Evolutionary conservation across 2,329 filamentous ascomycete genomes (phyloP), one percentile per base, ranked within the genome.

Genomic region (Domatiomyces catenatus): DNA sequence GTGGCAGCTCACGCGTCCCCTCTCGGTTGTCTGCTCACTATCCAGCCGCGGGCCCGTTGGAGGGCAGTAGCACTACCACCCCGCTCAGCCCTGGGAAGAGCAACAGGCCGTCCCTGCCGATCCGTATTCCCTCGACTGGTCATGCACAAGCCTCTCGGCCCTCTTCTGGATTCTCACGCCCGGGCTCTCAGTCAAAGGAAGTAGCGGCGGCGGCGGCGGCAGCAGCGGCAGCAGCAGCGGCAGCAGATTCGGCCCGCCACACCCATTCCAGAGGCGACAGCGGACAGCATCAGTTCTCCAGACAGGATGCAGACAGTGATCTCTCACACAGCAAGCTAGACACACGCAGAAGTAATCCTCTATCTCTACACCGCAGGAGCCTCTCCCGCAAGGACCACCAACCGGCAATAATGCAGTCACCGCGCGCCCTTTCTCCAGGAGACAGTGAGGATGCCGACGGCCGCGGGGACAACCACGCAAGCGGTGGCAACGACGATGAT

Each of bases 1-100:
- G 62, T 52, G 58, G 58, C 43, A 65, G 62, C 28, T 64, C 66
- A 53, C 64, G 67, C 50, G 64, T 61, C 4, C 66, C 67, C 2
- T 66, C 63, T n/a, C 63, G 67, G 15, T 58, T 69, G 24, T 61
- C 64, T 3, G 63, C 55, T 18, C 57, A 58, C 45, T 50, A 53
- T 2, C 32, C 52, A 12, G 57, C 54, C 28, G 53, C 52, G 51
- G n/a, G n/a, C n/a, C 58, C 56, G 32, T 28, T 42, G 19, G 36
- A 50, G 5, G 50, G 52, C 8, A 51, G 46, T 46, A 53, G 48
- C 32, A 52, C 54, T 42, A 55, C 52, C 46, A 53, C 52, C 8
- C 58, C 58, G 2, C 55, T 50, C 8, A 60, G 57, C 12, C 58
- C 58, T 48, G 54, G 48, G 39, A 60, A 56, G 48, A 56, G 51